These are phyloP conservation scores for Citrullus mucosospermus DNA, from an alignment of 306 rosid genomes.

Conservation along the genomic window DNA sequence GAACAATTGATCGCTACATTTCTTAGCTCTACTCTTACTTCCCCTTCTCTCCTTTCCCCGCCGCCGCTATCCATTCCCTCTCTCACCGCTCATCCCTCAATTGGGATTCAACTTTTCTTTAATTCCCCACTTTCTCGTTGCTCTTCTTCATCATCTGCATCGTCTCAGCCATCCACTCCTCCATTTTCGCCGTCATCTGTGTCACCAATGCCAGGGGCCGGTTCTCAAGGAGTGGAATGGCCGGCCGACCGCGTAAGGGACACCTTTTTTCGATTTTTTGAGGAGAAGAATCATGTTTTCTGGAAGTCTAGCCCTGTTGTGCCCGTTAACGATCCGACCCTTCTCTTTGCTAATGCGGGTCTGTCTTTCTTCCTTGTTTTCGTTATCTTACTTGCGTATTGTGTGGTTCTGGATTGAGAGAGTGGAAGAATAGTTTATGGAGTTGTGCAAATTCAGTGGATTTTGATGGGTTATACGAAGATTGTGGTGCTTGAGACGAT, in stretches of 20 bases:
- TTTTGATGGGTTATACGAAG: background rate
- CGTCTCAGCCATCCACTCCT: background rate
- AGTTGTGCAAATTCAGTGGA: background rate
- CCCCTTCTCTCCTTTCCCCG: background rate
- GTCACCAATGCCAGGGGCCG: conserved; percentile 13
- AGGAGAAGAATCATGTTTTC: conserved; percentile 37
- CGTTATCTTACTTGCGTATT: background rate
- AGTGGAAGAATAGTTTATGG: background rate
- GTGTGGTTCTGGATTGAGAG: background rate
- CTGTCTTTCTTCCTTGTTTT: background rate
- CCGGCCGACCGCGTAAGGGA: conserved; percentile 34
- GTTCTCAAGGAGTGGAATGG: conserved; percentile 28
- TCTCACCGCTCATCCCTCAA: background rate
- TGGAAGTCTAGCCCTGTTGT: conserved; percentile 85
- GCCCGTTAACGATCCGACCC: conserved; percentile 80
- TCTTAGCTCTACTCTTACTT: background rate
- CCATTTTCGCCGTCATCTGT: conserved; percentile 2
- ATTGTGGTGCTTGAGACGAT: background rate
- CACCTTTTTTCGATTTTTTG: conserved; percentile 36
- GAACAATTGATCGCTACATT: conserved; percentile 4
- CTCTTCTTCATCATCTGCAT: background rate
- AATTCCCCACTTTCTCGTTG: background rate
- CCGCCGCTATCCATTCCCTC: conserved; percentile 14
- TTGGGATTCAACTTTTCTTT: background rate
- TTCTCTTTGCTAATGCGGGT: conserved; percentile 91